Base-by-base conservation (phyloP, 257 asterid genomes). In the Echium plantagineum region DNA sequence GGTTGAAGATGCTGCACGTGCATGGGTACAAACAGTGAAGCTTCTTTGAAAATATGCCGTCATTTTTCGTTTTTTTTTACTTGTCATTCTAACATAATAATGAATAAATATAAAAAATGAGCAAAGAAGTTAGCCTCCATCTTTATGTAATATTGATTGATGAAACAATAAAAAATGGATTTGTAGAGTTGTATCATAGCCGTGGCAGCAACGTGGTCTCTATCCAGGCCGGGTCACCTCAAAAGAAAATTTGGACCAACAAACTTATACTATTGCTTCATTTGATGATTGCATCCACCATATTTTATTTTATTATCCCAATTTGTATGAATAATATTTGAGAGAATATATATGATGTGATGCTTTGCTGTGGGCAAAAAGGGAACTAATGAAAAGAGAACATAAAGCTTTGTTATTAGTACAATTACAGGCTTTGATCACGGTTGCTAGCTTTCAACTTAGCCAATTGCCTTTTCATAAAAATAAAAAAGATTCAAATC, bases 241-340 rank as follows among this genome's bases (percentile, higher is more conserved):
- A 6, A 7, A n/a, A 19, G 21, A 53, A 15, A 53, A n/a, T 53
- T n/a, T 53, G 9, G 9, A 53, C 24, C 2, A 53, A 18, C 4
- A 53, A 42, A 42, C 5, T 10, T 42, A 52, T 52, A 24, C 12
- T 3, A 15, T 56, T 4, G 38, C 28, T 53, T 21, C 49, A 42
- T 6, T 56, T 21, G 13, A 56, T 56, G n/a, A 56, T 56, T 22
- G 35, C 60, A 56, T 56, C 60, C 60, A 56, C 60, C 38, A 10
- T 12, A 18, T 22, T 56, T n/a, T n/a, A n/a, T n/a, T n/a, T 56
- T 17, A 21, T n/a, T 28, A 22, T 24, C 38, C 12, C 38, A 22
- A 20, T 26, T 20, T 16, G n/a, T n/a, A n/a, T 20, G n/a, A 56
- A 16, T 21, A 4, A 7, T 12, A 35, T 35, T 35, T 35, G 13